phyloP scores from a whole-genome alignment of 202 grass and related monocot genomes.

The Hordeum pubiflorum region DNA sequence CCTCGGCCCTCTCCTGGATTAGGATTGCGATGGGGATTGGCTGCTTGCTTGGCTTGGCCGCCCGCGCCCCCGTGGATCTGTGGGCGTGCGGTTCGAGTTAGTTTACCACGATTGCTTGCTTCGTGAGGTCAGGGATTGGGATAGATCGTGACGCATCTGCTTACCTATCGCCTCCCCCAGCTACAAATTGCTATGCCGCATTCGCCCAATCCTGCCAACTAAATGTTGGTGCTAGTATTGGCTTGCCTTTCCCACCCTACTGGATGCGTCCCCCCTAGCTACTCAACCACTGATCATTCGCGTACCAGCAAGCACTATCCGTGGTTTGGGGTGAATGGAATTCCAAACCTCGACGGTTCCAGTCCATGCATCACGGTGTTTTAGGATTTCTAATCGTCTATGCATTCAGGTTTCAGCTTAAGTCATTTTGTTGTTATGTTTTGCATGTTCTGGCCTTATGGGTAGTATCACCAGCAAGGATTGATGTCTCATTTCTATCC shows the following conservation, averaged over 20 bases:
- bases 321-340: not conserved
- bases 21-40: not conserved
- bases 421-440: not conserved
- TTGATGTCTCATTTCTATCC: not conserved
- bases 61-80: conserved; percentile 11
- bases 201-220: not conserved
- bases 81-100: not conserved
- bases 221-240: not conserved
- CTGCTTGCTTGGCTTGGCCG: not conserved
- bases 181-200: not conserved
- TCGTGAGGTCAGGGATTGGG: not conserved
- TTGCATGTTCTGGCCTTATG: not conserved
- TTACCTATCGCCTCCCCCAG: not conserved
- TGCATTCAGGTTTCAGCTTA: not conserved
- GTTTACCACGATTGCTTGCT: not conserved
- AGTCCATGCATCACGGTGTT: not conserved
- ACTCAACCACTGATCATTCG: not conserved
- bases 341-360: not conserved
- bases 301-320: not conserved
- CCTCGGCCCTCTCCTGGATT: not conserved
- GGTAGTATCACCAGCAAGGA: not conserved
- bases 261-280: not conserved
- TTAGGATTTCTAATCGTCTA: not conserved
- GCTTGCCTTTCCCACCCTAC: not conserved
- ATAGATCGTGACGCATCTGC: not conserved